These are phyloP conservation scores for Cryptococcus sp. DNA, from an alignment of 1,284 basidiomycete genomes.

Conservation along the genomic window DNA sequence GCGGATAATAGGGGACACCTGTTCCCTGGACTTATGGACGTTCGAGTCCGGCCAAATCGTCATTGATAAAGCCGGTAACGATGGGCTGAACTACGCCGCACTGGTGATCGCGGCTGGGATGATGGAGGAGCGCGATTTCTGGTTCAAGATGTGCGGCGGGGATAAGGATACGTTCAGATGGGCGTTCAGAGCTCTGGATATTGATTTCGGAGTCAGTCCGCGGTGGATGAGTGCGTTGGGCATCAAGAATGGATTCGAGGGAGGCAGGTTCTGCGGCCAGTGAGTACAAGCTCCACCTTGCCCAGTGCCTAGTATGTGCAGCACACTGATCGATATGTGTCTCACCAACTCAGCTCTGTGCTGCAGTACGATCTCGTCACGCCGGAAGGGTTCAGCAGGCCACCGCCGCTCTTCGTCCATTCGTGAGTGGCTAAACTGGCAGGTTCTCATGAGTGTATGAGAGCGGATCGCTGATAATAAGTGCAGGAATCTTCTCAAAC, in stretches of 20 bases:
- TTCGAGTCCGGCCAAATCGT: slow-evolving; percentile 56
- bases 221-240: slow-evolving; percentile 55
- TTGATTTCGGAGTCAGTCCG: slow-evolving; percentile 50
- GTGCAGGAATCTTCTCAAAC: slow-evolving; percentile 56
- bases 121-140: slow-evolving; percentile 51
- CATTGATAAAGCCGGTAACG: slow-evolving; percentile 56
- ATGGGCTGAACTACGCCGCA: slow-evolving; percentile 56
- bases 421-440: slow-evolving; percentile 21
- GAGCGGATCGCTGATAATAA: background rate
- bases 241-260: slow-evolving; percentile 31
- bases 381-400: slow-evolving; percentile 21
- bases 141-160: slow-evolving; percentile 55
- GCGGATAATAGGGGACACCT: slow-evolving; percentile 55
- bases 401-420: slow-evolving; percentile 47
- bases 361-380: slow-evolving; percentile 49
- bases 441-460: background rate
- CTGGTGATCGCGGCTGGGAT: slow-evolving; percentile 53
- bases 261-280: slow-evolving; percentile 55
- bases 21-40: slow-evolving; percentile 48
- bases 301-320: background rate
- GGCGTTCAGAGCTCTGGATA: slow-evolving; percentile 54
- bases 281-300: slow-evolving; percentile 33
- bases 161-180: slow-evolving; percentile 57
- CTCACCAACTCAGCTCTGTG: slow-evolving; percentile 25
- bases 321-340: background rate